These are phyloP conservation scores for Trichomonascaceae sp. DNA, from an alignment of 1,139 yeast genomes.

Conservation along the genomic window DNA sequence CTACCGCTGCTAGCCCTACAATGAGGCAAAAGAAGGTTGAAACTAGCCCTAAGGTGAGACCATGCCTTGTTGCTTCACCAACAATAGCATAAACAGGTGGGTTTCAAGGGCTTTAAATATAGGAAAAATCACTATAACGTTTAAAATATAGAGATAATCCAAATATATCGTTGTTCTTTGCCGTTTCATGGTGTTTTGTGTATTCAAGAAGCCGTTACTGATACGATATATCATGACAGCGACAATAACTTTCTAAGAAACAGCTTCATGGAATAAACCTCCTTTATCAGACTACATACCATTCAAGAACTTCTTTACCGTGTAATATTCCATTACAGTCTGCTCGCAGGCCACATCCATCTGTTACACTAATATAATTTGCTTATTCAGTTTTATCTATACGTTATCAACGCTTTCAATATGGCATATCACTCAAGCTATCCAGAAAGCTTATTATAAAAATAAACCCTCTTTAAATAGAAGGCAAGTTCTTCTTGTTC, in stretches of 20 bases:
- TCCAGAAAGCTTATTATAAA: background rate
- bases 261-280: no score
- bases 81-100: no score
- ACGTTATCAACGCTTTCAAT: background rate
- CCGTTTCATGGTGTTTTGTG: no score
- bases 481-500: slow-evolving; percentile 1
- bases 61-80: background rate
- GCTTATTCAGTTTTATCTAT: background rate
- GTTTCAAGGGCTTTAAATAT: background rate
- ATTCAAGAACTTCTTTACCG: no score
- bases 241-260: no score
- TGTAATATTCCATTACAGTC: background rate
- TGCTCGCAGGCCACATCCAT: background rate
- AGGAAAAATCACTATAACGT: background rate
- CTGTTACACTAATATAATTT: background rate
- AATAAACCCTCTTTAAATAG: background rate
- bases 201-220: no score
- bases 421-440: background rate
- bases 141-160: background rate
- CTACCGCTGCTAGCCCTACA: no score
- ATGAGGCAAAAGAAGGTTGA: background rate
- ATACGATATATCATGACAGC: no score
- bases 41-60: background rate
- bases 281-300: no score
- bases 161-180: no score